Base-by-base conservation (phyloP, 2,329 filamentous ascomycete genomes). In the Biscogniauxia mediterranea region DNA sequence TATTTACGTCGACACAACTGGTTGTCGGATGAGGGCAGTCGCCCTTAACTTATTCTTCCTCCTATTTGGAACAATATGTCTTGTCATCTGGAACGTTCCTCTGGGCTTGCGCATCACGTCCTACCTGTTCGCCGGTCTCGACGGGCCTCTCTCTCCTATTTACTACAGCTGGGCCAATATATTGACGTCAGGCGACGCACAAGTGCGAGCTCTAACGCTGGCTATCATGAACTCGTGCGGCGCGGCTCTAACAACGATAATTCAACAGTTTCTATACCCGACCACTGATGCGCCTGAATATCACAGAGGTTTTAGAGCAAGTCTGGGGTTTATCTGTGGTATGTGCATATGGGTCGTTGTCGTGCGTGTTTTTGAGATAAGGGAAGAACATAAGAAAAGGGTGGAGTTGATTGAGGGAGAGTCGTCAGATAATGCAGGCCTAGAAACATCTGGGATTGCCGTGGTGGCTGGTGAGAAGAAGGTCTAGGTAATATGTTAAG, bases 121-220 rank as follows among this genome's bases (percentile, higher is more conserved):
- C 2, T 77, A 75, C 66, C 68, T 76, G 54, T 72, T 76, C 55
- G 74, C 74, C 8, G 74, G 73, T 17, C 67, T 67, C 15, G 73
- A 76, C 59, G 75, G 75, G 0, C 74, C 74, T 0, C 69, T 77
- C 2, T 73, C 70, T 6, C 75, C 75, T 1, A 69, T 77, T 11
- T 75, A 72, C 61, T 71, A 72, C 60, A 61, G 70, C 3, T 76
- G 74, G 73, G 74, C 73, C n/a, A 76, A 75, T 60, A 71, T 74
- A 53, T 58, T 74, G 19, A 74, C 72, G 42, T 61, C 69, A 0
- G 70, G 70, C 5, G 75, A 77, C 63, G 65, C 67, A 50, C 75
- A 77, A 57, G 68, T 77, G 8, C 66, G 75, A 19, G 73, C 72
- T 20, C 64, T 75, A 56, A 74, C 71, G 1, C 66, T 76, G 13